Evolutionary conservation across 2,329 filamentous ascomycete species (phyloP).

Genomic region (Cercospora citrullina): DNA sequence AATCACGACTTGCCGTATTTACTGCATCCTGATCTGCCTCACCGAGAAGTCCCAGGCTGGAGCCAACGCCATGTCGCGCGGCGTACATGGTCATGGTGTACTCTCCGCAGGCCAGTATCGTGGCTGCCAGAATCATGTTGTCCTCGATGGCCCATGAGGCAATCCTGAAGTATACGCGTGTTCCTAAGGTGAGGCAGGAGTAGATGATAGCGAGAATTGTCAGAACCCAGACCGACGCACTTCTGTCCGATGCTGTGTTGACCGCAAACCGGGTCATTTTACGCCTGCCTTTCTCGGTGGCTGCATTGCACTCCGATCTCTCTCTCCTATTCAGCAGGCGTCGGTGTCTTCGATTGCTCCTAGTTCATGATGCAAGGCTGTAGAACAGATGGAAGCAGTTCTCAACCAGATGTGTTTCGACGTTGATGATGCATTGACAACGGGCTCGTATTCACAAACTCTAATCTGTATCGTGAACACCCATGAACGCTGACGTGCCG

Average conservation of each 20-base stretch:
- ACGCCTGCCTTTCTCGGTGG: no score
- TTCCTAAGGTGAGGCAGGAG: not conserved
- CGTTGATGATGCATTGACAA: not conserved
- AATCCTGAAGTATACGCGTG: not conserved
- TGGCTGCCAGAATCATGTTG: not conserved
- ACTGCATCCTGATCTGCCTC: not conserved
- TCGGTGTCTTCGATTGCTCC: not conserved
- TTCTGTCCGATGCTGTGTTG: slow-evolving; percentile 2
- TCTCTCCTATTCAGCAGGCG: not conserved
- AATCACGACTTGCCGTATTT: not conserved
- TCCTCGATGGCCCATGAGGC: slow-evolving; percentile 1
- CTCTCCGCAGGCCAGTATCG: not conserved
- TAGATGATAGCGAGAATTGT: not conserved
- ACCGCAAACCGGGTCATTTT: not conserved
- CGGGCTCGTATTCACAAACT: not conserved
- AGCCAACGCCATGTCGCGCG: not conserved
- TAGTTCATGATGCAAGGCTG: not conserved
- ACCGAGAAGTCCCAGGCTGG: not conserved
- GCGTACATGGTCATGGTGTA: slow-evolving; percentile 1
- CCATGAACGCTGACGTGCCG: not conserved
- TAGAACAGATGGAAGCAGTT: not conserved
- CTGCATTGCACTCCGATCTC: not conserved
- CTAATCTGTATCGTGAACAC: not conserved
- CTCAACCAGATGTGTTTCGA: not conserved
- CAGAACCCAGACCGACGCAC: not conserved